A percentile compares a stretch with the other conserved stretches of the same genome.
Evolutionary conservation across 306 rosid genomes (phyloP).

Genomic region (Glycine latifolia): DNA sequence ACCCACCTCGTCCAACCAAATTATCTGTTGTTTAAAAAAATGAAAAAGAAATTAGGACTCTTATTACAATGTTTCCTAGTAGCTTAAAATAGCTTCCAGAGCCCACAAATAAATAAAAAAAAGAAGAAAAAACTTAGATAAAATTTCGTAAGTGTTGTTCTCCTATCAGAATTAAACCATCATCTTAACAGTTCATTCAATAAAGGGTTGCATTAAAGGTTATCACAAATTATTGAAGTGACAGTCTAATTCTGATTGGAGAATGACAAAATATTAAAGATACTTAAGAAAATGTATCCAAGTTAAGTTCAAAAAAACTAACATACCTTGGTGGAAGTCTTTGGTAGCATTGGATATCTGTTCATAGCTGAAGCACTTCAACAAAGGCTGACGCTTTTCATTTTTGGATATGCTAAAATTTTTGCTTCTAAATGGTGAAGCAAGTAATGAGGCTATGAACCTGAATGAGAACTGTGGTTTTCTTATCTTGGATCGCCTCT

Average conservation of each 20-base stretch:
- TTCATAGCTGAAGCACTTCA: slow-evolving; percentile 82
- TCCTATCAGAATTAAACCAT: too few species aligned
- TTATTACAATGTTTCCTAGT: slow-evolving; percentile 4
- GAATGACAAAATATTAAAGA: too few species aligned
- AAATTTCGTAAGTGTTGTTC: too few species aligned
- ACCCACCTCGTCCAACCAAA: slow-evolving; percentile 87
- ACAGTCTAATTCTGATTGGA: too few species aligned
- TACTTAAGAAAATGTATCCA: too few species aligned
- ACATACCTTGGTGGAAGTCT: slow-evolving; percentile 76
- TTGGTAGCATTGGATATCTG: slow-evolving; percentile 75
- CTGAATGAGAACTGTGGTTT: slow-evolving; percentile 65
- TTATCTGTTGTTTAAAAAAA: slow-evolving; percentile 57
- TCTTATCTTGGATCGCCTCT: slow-evolving; percentile 47
- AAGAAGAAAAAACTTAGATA: too few species aligned
- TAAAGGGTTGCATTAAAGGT: too few species aligned
- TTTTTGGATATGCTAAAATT: slow-evolving; percentile 44
- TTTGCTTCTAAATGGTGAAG: slow-evolving; percentile 76
- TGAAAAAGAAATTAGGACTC: neutral
- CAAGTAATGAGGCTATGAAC: slow-evolving; percentile 65
- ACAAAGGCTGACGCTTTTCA: slow-evolving; percentile 60
- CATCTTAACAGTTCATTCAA: too few species aligned
- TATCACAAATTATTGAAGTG: too few species aligned
- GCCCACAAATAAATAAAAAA: neutral
- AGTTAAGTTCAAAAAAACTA: neutral
- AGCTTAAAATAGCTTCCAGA: neutral